Evolutionary conservation across 2,329 filamentous ascomycete genomes (phyloP), one percentile per base, ranked within the genome.

Genomic region (Trichocomaceae sp.): DNA sequence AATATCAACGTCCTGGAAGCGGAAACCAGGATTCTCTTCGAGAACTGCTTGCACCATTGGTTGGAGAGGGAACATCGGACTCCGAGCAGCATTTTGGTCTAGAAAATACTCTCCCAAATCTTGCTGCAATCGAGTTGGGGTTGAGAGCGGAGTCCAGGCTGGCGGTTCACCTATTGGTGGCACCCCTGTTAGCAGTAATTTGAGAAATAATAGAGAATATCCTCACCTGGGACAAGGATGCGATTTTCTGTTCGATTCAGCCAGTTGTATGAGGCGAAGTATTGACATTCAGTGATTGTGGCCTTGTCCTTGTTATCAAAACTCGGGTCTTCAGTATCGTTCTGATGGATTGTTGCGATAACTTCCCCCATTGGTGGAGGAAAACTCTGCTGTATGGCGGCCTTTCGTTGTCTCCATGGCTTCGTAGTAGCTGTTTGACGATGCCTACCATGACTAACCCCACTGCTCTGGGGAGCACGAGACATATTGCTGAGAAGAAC

Each of bases 221-320:
- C 31, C 31, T 58, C 56, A 76, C 77, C 77, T 60, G 77, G 77
- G 31, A 76, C 64, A 3, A 77, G 54, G 12, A 81, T 77, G 0
- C 67, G 71, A 5, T 72, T 69, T 2, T 47, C 26, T 33, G 63
- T 60, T 10, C 45, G 56, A 26, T 69, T 66, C 5, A 78, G 35
- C 79, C 78, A 82, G 59, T 77, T 82, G 67, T 79, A 82, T 0
- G 79, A 81, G 19, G 75, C 72, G 29, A 80, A 60, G 61, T 75
- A 75, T 69, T 39, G 50, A 12, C 33, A n/a, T 48, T 74, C 60
- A 7, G 60, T 65, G 54, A 79, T 79, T 31, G 47, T 39, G 19
- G 48, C 37, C 50, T 22, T 19, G 52, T 50, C n/a, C 58, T 61
- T 4, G 6, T 47, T 26, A 15, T 47, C 44, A 10, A 5, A 29